Conservation (phyloP, 2,329 filamentous ascomycete genomes). For the Hypoxylon sp. region DNA sequence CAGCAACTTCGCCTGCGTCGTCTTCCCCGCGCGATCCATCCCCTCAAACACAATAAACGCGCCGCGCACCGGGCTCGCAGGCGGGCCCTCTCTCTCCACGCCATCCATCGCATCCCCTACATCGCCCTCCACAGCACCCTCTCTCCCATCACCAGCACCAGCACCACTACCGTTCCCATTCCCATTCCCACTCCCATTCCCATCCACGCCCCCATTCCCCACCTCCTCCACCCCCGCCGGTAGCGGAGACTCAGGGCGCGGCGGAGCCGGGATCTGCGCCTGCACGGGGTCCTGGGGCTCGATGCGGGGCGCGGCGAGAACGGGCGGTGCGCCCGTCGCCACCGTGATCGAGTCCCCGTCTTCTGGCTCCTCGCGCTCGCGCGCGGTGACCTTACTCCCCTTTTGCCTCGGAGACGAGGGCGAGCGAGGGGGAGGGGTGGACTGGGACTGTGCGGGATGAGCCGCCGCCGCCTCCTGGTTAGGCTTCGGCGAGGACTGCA, state of each 20-base stretch:
- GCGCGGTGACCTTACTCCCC: background rate
- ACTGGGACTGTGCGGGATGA: constrained; percentile 16
- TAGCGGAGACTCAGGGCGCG: constrained; percentile 7
- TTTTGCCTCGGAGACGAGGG: constrained; percentile 14
- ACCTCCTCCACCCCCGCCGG: no score
- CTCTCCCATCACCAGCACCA: no score
- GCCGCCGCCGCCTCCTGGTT: constrained; percentile 26
- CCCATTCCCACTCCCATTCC: constrained; percentile 10
- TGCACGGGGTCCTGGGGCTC: constrained; percentile 46
- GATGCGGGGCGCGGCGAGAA: constrained; percentile 49
- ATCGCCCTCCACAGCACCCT: background rate
- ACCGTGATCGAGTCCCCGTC: constrained; percentile 39
- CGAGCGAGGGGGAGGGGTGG: constrained; percentile 30
- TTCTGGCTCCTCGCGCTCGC: constrained; percentile 8
- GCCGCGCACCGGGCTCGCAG: constrained; percentile 64
- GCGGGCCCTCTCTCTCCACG: constrained; percentile 36
- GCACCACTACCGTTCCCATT: background rate
- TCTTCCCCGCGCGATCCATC: constrained; percentile 91
- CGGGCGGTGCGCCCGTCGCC: constrained; percentile 33
- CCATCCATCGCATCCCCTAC: constrained; percentile 41
- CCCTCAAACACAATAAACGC: constrained; percentile 89
- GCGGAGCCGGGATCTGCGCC: constrained; percentile 46
- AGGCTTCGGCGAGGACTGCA: constrained; percentile 43
- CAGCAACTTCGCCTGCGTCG: constrained; percentile 84
- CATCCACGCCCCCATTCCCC: background rate